Evolutionary conservation across 2,329 filamentous ascomycete species (phyloP), one percentile per base, ranked within the genome.

Genomic region (Aspergillus versicolor): DNA sequence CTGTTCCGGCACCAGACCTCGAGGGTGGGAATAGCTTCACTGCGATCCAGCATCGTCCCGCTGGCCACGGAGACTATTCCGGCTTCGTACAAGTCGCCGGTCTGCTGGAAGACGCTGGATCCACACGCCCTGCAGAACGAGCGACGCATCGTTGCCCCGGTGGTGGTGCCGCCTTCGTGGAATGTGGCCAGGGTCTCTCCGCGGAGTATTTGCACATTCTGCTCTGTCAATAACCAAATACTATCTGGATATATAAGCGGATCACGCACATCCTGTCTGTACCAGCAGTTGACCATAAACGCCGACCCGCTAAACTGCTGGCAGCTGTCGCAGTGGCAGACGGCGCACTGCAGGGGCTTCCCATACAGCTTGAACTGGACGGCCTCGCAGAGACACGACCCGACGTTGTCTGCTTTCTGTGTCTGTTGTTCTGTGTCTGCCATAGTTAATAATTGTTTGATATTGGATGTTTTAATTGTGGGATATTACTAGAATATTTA

Each of bases 281-380:
- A 50, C 40, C 37, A 50, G 49, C 63, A 62, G 43, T 67, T 67
- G 8, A 65, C 60, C 47, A 62, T 59, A 21, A 66, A 67, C 2
- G 52, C 56, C 1, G 65, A 67, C 0, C 65, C 66, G 11, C 56
- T 63, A 27, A 48, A 44, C 40, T 68, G 65, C 30, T 64, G 66
- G 46, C 66, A 68, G 22, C 55, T 67, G 17, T 64, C 49, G 43
- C 66, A 68, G 56, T 68, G 62, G 52, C 66, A 68, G 24, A 65
- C 42, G 4, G 64, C 47, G 34, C 54, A 57, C 15, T 55, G 52
- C 12, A 54, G 12, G 0, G 65, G 62, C 1, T 38, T 19, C 5
- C 59, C 65, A n/a, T 53, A 57, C 5, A 67, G 8, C 48, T 61
- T 41, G 51, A 65, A 68, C 15, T 57, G 48, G 9, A 68, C 43